Evolutionary conservation across 352 stramenopile genomes (phyloP), one percentile per base, ranked within the genome.

Genomic region (Phytophthora nicotianae): DNA sequence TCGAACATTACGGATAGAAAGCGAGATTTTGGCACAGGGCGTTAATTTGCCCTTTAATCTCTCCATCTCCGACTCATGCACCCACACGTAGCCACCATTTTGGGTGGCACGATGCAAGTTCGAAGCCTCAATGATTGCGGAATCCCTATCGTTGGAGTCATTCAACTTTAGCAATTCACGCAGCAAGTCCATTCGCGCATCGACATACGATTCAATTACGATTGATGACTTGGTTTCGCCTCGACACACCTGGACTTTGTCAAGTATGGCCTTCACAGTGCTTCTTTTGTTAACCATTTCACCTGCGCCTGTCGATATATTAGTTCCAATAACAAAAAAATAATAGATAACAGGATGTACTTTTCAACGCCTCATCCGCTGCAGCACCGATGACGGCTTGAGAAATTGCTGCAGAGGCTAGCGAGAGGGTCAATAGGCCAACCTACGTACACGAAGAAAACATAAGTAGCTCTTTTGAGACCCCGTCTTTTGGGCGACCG

Each of bases 281-380:
- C 21, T 48, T 3, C 4, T 5, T 16, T 19, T 4, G 6, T 41
- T 8, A 4, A 41, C 35, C 13, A 41, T n/a, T 16, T 19, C 35
- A 8, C 35, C 2, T 41, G 14, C 9, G 14, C 13, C 35, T 41
- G 13, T 6, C 3, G 16, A 38, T 5, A 38, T n/a, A n/a, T n/a
- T n/a, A n/a, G n/a, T n/a, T n/a, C n/a, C n/a, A 29, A 7, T 29
- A 29, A 29, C 3, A 29, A 29, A 19, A 17, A 19, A 41, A 7
- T 7, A 29, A 29, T n/a, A n/a, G n/a, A n/a, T n/a, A n/a, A n/a
- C n/a, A n/a, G n/a, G 8, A 50, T 24, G 14, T 63, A 63, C 55
- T 23, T 19, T 26, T 26, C 23, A 63, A 14, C 8, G 14, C 37
- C 37, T 23, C 2, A 3, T n/a, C 17, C 0, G 41, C 56, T 20